Evolutionary conservation across 805 yeast species (phyloP), one percentile per base, ranked within the genome.

Genomic region (Torulaspora franciscae): DNA sequence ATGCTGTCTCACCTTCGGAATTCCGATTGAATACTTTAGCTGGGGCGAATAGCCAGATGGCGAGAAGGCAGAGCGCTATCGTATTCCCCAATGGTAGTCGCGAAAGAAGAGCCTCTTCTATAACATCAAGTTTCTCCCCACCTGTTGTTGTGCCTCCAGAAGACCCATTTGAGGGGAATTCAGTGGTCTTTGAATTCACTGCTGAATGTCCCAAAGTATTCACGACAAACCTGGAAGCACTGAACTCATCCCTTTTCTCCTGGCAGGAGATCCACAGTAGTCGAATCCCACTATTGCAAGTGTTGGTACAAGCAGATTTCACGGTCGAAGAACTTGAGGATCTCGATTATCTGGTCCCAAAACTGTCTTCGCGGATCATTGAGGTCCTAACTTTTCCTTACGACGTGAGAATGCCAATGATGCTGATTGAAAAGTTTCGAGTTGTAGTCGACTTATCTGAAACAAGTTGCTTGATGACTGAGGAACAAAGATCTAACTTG

Each of bases 1-100:
- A 50, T 40, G 48, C 55, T 7, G 49, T 57, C 9, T 52, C 60
- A 2, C 61, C 62, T 3, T 50, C 61, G 6, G 52, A 48, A 30
- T 56, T 56, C 33, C 49, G 61, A 19, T 50, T 54, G 36, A 52
- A 49, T 23, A 57, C 57, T 51, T 34, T 57, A 15, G 55, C 56
- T 4, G 61, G 60, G 1, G 36, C 49, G n/a, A 49, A 51, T 19
- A 49, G 48, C 30, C 50, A 38, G 26, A 43, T 50, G 13, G 57
- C 58, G 3, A 49, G 59, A 35, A 49, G 58, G 25, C 52, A 49
- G 32, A 56, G 59, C 36, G 50, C 52, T 11, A 40, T 55, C 3
- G 26, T 40, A 19, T 40, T 41, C 32, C 37, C 42, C 26, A 42
- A 23, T 22, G 38, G 46, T 25, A 17, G 34, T n/a, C 35, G 28